These are phyloP conservation scores for Aspergillaceae sp. DNA, from an alignment of 2,329 filamentous ascomycete genomes.

Conservation along the genomic window DNA sequence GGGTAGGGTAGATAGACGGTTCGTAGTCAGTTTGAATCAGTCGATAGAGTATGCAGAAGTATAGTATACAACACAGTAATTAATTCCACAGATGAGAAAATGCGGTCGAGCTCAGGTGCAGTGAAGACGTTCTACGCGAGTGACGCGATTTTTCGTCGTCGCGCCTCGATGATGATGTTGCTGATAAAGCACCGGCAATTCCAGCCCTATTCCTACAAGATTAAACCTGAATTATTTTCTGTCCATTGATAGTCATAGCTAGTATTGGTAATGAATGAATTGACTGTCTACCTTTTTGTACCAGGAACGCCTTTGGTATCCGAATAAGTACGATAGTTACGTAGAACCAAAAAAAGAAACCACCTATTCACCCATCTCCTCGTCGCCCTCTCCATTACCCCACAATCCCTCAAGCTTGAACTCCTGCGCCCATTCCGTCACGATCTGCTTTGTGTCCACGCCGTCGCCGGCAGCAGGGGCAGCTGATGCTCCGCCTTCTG, in stretches of 20 bases:
- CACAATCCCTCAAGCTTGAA: constrained; percentile 92
- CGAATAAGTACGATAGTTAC: constrained; percentile 13
- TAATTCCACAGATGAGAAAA: neutral
- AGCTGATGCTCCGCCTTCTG: constrained; percentile 25
- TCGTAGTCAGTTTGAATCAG: too few relatives aligned
- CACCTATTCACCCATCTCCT: constrained; percentile 34
- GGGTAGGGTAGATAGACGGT: too few relatives aligned
- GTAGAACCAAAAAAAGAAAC: constrained; percentile 14
- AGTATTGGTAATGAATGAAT: neutral
- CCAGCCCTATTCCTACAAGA: too few relatives aligned
- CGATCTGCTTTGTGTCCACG: constrained; percentile 72
- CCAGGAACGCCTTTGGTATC: constrained; percentile 22
- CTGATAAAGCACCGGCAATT: too few relatives aligned
- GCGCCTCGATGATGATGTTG: neutral
- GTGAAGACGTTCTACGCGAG: constrained; percentile 1
- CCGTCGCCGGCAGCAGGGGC: constrained; percentile 25
- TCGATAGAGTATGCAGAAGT: too few relatives aligned
- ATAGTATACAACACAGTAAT: neutral
- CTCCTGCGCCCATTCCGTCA: constrained; percentile 86
- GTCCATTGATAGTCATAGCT: too few relatives aligned
- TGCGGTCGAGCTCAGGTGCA: neutral
- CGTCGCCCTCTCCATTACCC: constrained; percentile 53
- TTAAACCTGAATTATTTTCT: too few relatives aligned
- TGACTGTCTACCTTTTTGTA: neutral
- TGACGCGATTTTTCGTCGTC: neutral